Evolutionary conservation across 2,329 filamentous ascomycete species (phyloP).

Genomic region (Xylariaceae sp.): DNA sequence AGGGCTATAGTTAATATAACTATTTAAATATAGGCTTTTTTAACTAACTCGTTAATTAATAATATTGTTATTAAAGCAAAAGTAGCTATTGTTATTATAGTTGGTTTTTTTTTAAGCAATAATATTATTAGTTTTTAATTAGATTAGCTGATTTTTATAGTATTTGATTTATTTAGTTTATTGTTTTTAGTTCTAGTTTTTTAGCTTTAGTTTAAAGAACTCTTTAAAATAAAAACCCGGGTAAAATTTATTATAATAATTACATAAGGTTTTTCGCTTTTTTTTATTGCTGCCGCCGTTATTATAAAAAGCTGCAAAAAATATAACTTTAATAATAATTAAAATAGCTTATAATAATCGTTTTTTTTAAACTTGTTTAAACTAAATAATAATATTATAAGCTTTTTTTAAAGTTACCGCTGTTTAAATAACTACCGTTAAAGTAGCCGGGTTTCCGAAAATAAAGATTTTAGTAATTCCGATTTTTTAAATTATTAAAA

Average conservation of each 20-base stretch:
- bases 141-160: background rate
- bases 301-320: slow-evolving; percentile 1
- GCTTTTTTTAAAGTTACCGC: background rate
- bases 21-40: background rate
- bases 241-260: too few relatives aligned
- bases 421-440: background rate
- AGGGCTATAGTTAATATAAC: background rate
- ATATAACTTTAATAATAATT: too few relatives aligned
- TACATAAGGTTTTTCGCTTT: too few relatives aligned
- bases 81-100: background rate
- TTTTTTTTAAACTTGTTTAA: too few relatives aligned
- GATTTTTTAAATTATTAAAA: background rate
- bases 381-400: background rate
- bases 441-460: background rate
- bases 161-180: background rate
- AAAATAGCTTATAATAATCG: too few relatives aligned
- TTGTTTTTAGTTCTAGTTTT: too few relatives aligned
- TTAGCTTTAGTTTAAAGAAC: too few relatives aligned
- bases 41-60: background rate
- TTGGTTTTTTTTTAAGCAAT: background rate
- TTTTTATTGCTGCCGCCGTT: background rate
- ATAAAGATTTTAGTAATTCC: background rate
- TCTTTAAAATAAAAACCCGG: too few relatives aligned
- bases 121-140: background rate
- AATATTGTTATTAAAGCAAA: background rate